phyloP scores from a whole-genome alignment of 129 eudicot genomes.

The Lonicera japonica region DNA sequence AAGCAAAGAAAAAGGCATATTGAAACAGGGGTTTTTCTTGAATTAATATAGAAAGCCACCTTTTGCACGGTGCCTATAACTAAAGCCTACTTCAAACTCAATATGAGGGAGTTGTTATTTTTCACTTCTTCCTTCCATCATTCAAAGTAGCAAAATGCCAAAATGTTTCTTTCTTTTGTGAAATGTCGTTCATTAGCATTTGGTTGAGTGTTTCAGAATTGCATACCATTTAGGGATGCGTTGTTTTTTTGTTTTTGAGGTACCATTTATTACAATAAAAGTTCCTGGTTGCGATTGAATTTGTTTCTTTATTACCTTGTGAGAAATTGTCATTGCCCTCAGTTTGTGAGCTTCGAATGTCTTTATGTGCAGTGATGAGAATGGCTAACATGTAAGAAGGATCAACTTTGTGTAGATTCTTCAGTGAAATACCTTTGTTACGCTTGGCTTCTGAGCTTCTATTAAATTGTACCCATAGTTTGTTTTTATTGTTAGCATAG shows the following conservation, averaged over 20 bases:
- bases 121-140: background rate
- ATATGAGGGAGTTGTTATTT: slow-evolving; percentile 9
- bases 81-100: slow-evolving; percentile 32
- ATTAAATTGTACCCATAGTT: too few species aligned
- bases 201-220: too few species aligned
- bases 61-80: slow-evolving; percentile 43
- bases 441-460: slow-evolving; percentile 65
- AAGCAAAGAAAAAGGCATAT: too few species aligned
- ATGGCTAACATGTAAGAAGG: slow-evolving; percentile 40
- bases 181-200: too few species aligned
- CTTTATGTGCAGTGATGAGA: slow-evolving; percentile 56
- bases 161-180: background rate
- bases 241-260: too few species aligned
- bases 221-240: too few species aligned
- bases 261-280: too few species aligned
- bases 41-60: slow-evolving; percentile 17
- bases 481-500: too few species aligned
- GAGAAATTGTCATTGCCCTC: too few species aligned
- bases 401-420: slow-evolving; percentile 29
- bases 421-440: slow-evolving; percentile 44
- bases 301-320: too few species aligned
- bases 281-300: too few species aligned
- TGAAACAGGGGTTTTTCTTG: slow-evolving; percentile 30
- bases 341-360: too few species aligned
- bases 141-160: slow-evolving; percentile 20